Percentiles rank a stretch among this genome's conserved stretches.
Conservation (phyloP, 2,329 filamentous ascomycete species). For the Proliferodiscus dingleyae region DNA sequence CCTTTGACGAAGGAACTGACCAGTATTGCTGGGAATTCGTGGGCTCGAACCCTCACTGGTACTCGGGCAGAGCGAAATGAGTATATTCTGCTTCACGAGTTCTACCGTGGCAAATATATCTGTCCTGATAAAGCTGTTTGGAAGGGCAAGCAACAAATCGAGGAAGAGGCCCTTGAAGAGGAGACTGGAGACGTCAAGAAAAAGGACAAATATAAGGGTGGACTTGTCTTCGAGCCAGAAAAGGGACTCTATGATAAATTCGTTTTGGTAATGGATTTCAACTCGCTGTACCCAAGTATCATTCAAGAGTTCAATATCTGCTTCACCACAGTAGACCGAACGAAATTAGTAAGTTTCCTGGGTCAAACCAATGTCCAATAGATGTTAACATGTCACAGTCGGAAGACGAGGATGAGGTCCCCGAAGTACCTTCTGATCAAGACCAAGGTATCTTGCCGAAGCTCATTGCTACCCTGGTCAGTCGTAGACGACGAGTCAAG, state of each 20-base stretch:
- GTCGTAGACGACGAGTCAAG: slow-evolving; percentile 86
- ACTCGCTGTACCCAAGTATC: slow-evolving; percentile 99
- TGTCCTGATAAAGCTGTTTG: slow-evolving; percentile 91
- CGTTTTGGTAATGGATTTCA: slow-evolving; percentile 99
- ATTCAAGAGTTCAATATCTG: slow-evolving; percentile 99
- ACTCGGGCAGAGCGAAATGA: slow-evolving; percentile 97
- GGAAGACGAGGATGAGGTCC: slow-evolving; percentile 81
- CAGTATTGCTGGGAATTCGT: slow-evolving; percentile 95
- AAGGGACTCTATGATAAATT: slow-evolving; percentile 98
- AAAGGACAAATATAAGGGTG: slow-evolving; percentile 99
- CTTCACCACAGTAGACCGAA: slow-evolving; percentile 91
- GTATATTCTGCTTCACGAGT: slow-evolving; percentile 97
- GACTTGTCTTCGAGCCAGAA: slow-evolving; percentile 95
- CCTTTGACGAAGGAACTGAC: slow-evolving; percentile 92
- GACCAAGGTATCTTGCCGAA: slow-evolving; percentile 81
- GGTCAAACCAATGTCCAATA: not conserved
- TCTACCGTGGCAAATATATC: slow-evolving; percentile 94
- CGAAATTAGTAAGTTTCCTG: slow-evolving; percentile 54
- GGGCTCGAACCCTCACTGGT: slow-evolving; percentile 91
- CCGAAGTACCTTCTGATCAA: slow-evolving; percentile 75
- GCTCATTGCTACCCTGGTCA: slow-evolving; percentile 88
- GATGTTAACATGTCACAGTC: slow-evolving; percentile 39
- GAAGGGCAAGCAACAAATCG: slow-evolving; percentile 65
- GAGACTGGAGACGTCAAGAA: slow-evolving; percentile 78
- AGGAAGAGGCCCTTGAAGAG: slow-evolving; percentile 67